A percentile compares a stretch with the other conserved stretches of the same genome.
These are phyloP conservation scores for Debaryomyces udenii DNA, from an alignment of 1,139 yeast species.

Conservation along the genomic window DNA sequence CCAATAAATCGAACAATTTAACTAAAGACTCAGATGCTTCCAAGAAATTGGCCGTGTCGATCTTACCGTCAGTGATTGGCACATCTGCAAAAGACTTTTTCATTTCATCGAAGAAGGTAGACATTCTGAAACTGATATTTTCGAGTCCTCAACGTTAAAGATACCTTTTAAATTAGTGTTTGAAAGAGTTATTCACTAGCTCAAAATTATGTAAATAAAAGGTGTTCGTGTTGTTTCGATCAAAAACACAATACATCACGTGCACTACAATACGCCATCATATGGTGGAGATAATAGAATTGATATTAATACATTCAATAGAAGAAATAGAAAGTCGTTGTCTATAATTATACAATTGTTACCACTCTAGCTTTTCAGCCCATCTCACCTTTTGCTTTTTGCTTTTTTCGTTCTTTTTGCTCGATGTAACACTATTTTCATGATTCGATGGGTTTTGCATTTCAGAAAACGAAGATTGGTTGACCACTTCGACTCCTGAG, in stretches of 20 bases:
- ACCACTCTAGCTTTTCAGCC: constrained; percentile 61
- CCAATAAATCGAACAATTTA: constrained; percentile 79
- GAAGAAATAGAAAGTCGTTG: constrained; percentile 4
- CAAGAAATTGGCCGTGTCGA: constrained; percentile 73
- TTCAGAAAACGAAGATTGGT: constrained; percentile 14
- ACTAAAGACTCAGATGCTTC: constrained; percentile 86
- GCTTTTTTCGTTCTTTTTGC: not conserved
- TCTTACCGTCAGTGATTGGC: constrained; percentile 61
- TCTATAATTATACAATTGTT: constrained; percentile 9
- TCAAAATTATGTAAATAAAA: not conserved
- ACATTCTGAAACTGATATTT: constrained; percentile 33
- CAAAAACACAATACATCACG: not conserved
- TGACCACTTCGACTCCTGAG: constrained; percentile 20
- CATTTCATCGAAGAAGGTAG: constrained; percentile 80
- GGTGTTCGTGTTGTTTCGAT: constrained; percentile 4
- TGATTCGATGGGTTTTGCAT: not conserved
- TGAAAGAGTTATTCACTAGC: no score
- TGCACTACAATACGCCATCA: not conserved
- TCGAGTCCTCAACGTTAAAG: not conserved
- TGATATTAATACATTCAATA: constrained; percentile 2
- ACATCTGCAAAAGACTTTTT: constrained; percentile 77
- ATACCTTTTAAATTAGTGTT: no score
- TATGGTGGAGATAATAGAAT: no score
- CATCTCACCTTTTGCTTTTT: constrained; percentile 38
- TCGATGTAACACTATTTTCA: not conserved